Evolutionary conservation across 2,329 filamentous ascomycete species (phyloP).

Genomic region (Apiospora marii): DNA sequence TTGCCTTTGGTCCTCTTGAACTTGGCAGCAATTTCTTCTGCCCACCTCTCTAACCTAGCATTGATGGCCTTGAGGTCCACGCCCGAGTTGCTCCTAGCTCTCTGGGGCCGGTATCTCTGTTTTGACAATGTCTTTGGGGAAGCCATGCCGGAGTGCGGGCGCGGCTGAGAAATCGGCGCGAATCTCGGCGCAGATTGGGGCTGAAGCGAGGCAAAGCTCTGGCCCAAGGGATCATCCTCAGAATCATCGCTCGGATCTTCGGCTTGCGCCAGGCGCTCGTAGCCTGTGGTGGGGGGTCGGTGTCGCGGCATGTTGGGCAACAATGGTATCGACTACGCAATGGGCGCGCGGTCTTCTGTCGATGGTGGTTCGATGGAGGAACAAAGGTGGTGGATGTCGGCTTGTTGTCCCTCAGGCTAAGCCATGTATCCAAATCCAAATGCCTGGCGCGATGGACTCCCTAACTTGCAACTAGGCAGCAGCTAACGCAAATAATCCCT

Average conservation of each 20-base stretch:
- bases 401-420: slow-evolving; percentile 2
- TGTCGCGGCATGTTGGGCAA: slow-evolving; percentile 67
- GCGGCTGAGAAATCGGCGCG: slow-evolving; percentile 68
- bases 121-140: slow-evolving; percentile 56
- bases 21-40: slow-evolving; percentile 95
- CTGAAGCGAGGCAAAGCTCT: slow-evolving; percentile 62
- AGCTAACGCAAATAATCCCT: neutral
- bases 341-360: slow-evolving; percentile 8
- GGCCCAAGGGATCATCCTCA: slow-evolving; percentile 68
- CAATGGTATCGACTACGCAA: slow-evolving; percentile 19
- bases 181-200: slow-evolving; percentile 66
- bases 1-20: slow-evolving; percentile 88
- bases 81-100: slow-evolving; percentile 74
- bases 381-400: neutral
- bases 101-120: slow-evolving; percentile 57
- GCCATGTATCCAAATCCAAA: neutral
- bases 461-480: slow-evolving; percentile 1
- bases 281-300: slow-evolving; percentile 79
- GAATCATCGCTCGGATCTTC: slow-evolving; percentile 78
- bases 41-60: slow-evolving; percentile 92
- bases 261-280: slow-evolving; percentile 84
- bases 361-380: slow-evolving; percentile 16
- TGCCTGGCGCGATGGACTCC: neutral
- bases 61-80: slow-evolving; percentile 99
- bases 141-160: slow-evolving; percentile 66